A percentile compares a stretch with the other conserved stretches of the same genome.
Conservation (phyloP, 108 stramenopile genomes). For the Discostella stelligeroides region DNA sequence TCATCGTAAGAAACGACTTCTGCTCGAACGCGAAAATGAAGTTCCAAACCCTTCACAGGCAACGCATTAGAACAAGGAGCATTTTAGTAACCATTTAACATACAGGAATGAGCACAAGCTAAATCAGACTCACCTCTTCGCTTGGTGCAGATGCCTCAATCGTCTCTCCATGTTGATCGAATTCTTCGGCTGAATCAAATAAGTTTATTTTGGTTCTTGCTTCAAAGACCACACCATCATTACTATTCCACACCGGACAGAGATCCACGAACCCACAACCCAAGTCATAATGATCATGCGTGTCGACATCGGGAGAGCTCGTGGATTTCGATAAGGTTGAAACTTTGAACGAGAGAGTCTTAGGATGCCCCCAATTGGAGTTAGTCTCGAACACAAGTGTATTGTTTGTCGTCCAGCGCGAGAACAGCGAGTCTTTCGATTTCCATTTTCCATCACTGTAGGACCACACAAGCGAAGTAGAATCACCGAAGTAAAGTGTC, state of each 20-base stretch:
- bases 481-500: not conserved
- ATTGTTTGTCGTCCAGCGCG: slow-evolving; percentile 52
- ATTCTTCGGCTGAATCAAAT: slow-evolving; percentile 47
- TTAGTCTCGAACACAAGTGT: slow-evolving; percentile 67
- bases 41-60: slow-evolving; percentile 40
- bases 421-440: slow-evolving; percentile 12
- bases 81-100: not conserved
- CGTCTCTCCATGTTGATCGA: slow-evolving; percentile 73
- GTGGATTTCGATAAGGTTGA: slow-evolving; percentile 25
- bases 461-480: not conserved
- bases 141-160: slow-evolving; percentile 5
- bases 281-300: slow-evolving; percentile 36
- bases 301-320: slow-evolving; percentile 26
- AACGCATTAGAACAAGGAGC: not conserved
- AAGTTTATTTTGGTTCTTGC: slow-evolving; percentile 20
- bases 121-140: slow-evolving; percentile 26
- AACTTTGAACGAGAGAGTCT: slow-evolving; percentile 67
- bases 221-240: slow-evolving; percentile 9
- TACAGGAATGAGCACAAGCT: not conserved
- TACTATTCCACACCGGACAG: slow-evolving; percentile 53
- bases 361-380: slow-evolving; percentile 83
- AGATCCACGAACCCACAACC: slow-evolving; percentile 77
- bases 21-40: slow-evolving; percentile 61
- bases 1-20: slow-evolving; percentile 44
- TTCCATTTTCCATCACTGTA: slow-evolving; percentile 19